Percentiles rank a stretch among this genome's conserved stretches.
These are phyloP conservation scores for Babesia divergens DNA, from an alignment of 169 alveolate genomes.

Conservation along the genomic window DNA sequence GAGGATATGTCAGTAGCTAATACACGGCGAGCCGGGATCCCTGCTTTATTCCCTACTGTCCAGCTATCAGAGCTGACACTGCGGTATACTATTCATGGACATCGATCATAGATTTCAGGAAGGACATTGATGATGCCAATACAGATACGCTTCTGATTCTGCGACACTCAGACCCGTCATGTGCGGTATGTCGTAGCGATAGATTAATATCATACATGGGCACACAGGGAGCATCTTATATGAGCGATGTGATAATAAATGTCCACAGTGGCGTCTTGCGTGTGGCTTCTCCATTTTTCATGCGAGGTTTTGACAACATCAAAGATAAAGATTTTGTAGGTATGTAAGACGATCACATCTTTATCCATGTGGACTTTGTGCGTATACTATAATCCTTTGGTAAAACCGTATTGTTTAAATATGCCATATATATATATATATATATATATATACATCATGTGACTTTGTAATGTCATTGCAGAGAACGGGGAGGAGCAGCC, in stretches of 20 bases:
- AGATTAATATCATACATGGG: slow-evolving; percentile 9
- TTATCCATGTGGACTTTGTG: too few relatives aligned
- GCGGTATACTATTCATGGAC: slow-evolving; percentile 8
- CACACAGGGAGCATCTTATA: background rate
- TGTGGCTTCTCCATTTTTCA: slow-evolving; percentile 59
- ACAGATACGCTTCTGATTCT: slow-evolving; percentile 45
- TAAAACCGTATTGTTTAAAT: too few relatives aligned
- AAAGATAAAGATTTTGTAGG: slow-evolving; percentile 1
- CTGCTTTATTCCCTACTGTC: background rate
- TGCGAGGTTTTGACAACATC: slow-evolving; percentile 36
- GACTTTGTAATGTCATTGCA: too few relatives aligned
- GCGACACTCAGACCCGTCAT: slow-evolving; percentile 9
- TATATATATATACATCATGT: too few relatives aligned
- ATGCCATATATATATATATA: too few relatives aligned
- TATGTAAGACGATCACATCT: background rate
- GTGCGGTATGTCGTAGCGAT: background rate
- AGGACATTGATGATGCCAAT: slow-evolving; percentile 42
- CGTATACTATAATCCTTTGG: too few relatives aligned
- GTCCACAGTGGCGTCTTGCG: slow-evolving; percentile 61
- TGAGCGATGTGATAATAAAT: slow-evolving; percentile 33
- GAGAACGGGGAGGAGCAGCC: background rate
- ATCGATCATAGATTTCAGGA: background rate
- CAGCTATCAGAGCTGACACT: slow-evolving; percentile 54
- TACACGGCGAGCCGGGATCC: background rate
- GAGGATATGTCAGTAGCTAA: background rate